These are phyloP conservation scores for Ajuga chamaepitys DNA, from an alignment of 257 asterid genomes.

Conservation along the genomic window DNA sequence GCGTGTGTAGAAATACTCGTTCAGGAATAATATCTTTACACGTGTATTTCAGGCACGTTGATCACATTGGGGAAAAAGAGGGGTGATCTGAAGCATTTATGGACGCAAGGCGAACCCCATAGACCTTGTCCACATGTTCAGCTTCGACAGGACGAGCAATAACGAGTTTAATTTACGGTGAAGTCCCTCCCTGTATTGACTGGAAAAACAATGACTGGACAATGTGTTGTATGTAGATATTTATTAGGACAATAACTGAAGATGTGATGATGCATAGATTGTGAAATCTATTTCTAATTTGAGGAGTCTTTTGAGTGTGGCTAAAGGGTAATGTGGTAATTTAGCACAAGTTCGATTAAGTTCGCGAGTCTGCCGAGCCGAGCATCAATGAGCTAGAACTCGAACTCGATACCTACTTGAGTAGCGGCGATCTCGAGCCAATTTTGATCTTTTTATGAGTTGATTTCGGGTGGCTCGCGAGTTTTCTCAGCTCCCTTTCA, in stretches of 20 bases:
- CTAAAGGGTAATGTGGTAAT: too few relatives aligned
- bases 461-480: too few relatives aligned
- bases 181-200: not conserved
- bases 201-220: not conserved
- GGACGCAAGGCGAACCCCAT: slow-evolving; percentile 91
- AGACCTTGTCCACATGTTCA: slow-evolving; percentile 70
- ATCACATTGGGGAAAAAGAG: slow-evolving; percentile 62
- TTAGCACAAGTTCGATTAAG: too few relatives aligned
- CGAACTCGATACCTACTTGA: too few relatives aligned
- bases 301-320: not conserved
- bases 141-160: slow-evolving; percentile 33
- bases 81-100: slow-evolving; percentile 72
- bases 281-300: slow-evolving; percentile 2
- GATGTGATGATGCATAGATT: not conserved
- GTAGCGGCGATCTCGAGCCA: too few relatives aligned
- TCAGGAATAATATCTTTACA: not conserved
- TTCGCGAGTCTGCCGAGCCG: too few relatives aligned
- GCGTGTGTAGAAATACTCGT: not conserved
- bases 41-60: slow-evolving; percentile 60
- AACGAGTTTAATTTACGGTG: not conserved
- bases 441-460: too few relatives aligned
- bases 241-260: slow-evolving; percentile 16
- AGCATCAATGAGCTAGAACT: too few relatives aligned
- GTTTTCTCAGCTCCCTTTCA: too few relatives aligned
- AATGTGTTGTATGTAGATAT: slow-evolving; percentile 16